Evolutionary conservation across 1,284 basidiomycete species (phyloP), one percentile per base, ranked within the genome.

Genomic region (Fomitiporia mediterranea): DNA sequence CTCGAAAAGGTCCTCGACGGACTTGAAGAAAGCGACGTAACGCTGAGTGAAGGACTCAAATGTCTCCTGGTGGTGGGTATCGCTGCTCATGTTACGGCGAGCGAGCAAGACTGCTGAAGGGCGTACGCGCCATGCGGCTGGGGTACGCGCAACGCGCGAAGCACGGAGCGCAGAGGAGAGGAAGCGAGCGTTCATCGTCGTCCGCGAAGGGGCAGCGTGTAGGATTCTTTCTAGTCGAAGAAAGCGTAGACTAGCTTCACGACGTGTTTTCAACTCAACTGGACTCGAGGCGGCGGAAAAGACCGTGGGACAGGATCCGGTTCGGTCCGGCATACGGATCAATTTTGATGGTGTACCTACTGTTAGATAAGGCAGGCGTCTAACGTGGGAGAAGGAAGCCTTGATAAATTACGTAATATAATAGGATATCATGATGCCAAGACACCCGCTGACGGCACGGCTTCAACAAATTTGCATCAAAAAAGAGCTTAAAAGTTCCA

Each of bases 1-100:
- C 78, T 98, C 95, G 70, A 98, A 98, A 61, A 97, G 83, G 78
- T 98, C 96, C 70, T 94, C 85, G 52, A 94, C 94, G 53, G 84
- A 81, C 68, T 89, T 78, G 80, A 98, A 98, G 78, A 98, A 99
- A 64, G 81, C 79, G 69, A 93, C 86, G 76, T 98, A 98, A 69
- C 95, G 91, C 61, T 87, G 80, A 69, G 91, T 94, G 80, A 98
- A 98, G 54, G 86, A 81, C 71, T 98, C 95, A 73, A 93, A 98
- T 23, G 91, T 84, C 78, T 98, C 96, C 71, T 91, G 85, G 62
- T 84, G 83, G 73, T 91, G 89, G 8, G 40, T 49, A 13, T 44
- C 42, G n/a, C n/a, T n/a, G 13, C 46, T 44, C 52, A 55, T 54
- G 21, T 35, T 37, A 35, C 53, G 53, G 27, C 52, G 43, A n/a